Conservation (phyloP, 2,329 filamentous ascomycete species). For the Eutypella sp. region DNA sequence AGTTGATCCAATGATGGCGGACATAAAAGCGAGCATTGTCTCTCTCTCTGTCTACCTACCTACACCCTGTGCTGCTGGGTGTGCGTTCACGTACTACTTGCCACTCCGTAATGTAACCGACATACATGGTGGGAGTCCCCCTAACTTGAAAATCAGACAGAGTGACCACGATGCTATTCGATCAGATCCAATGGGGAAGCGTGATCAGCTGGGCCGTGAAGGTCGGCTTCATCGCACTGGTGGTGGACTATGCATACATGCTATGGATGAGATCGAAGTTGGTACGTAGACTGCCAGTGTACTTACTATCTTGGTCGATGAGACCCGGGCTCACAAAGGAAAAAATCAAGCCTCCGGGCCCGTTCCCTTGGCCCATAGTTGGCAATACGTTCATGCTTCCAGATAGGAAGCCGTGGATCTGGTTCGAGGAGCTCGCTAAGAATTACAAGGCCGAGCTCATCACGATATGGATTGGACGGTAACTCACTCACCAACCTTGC, state of each 20-base stretch:
- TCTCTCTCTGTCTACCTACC: too few species aligned
- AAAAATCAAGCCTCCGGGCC: constrained; percentile 44
- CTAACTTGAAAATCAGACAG: too few species aligned
- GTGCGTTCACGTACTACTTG: too few species aligned
- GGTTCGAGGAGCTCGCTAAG: constrained; percentile 50
- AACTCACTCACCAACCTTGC: constrained; percentile 2
- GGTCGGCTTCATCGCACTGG: constrained; percentile 22
- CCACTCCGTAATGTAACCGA: too few species aligned
- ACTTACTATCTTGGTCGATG: too few species aligned
- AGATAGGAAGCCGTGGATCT: constrained; percentile 51
- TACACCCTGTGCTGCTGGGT: too few species aligned
- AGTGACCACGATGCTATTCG: constrained; percentile 16
- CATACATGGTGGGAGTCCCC: too few species aligned
- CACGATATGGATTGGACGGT: constrained; percentile 52
- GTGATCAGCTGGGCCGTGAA: constrained; percentile 12
- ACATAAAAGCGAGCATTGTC: not conserved
- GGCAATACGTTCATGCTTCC: constrained; percentile 53
- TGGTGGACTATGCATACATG: constrained; percentile 44
- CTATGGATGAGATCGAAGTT: constrained; percentile 43
- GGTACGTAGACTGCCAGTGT: constrained; percentile 27
- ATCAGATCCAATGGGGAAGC: constrained; percentile 17
- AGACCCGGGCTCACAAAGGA: too few species aligned
- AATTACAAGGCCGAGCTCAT: constrained; percentile 44
- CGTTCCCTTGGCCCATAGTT: constrained; percentile 47
- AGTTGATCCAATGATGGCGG: not conserved